Evolutionary conservation across 2,329 filamentous ascomycete genomes (phyloP).

Genomic region (Colletotrichum sp.): DNA sequence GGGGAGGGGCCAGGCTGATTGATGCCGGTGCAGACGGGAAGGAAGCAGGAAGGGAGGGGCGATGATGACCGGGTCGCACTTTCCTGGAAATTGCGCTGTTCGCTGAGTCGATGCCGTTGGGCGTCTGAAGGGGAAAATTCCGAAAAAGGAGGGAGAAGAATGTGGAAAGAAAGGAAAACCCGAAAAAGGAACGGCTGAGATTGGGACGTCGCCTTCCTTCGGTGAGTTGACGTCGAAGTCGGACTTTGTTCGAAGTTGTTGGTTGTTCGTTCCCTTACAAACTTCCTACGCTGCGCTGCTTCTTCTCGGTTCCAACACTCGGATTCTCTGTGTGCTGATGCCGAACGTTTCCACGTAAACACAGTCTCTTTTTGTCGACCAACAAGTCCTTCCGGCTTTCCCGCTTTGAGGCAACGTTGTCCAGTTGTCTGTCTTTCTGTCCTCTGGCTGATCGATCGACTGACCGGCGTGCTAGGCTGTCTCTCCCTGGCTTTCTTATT

Average conservation of each 20-base stretch:
- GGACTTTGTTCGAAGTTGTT: background rate
- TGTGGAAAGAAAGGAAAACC: background rate
- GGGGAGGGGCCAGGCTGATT: conserved; percentile 11
- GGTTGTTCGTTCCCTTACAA: background rate
- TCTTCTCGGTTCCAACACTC: background rate
- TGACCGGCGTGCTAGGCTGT: background rate
- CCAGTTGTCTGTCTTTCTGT: background rate
- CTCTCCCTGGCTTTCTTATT: conserved; percentile 20
- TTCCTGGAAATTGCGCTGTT: conserved; percentile 14
- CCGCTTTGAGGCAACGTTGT: background rate
- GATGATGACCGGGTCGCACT: conserved; percentile 12
- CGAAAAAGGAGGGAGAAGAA: background rate
- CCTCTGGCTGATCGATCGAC: background rate
- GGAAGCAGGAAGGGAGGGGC: conserved; percentile 11
- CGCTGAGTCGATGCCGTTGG: background rate
- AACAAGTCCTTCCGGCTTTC: background rate
- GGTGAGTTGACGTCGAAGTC: background rate
- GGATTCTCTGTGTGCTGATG: background rate
- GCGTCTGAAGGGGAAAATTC: background rate
- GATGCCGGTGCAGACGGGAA: conserved; percentile 13
- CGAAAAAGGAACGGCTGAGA: background rate
- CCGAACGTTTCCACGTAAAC: background rate
- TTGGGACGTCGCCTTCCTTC: background rate
- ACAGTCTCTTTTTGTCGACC: background rate
- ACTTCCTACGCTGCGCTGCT: background rate